Base-by-base conservation (phyloP, 2,329 filamentous ascomycete genomes). In the Hypoxylon sp. region DNA sequence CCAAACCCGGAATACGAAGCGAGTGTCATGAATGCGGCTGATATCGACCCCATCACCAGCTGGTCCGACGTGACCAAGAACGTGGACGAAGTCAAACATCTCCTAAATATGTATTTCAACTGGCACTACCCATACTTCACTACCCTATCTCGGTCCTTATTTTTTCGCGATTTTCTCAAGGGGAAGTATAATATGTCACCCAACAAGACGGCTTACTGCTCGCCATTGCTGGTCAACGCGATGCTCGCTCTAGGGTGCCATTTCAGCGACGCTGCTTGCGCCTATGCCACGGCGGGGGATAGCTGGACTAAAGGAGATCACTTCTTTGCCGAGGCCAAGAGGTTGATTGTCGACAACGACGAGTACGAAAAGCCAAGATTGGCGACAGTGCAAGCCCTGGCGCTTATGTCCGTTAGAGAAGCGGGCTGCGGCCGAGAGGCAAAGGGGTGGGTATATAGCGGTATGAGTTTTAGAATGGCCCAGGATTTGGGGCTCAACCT, bases 71-170 rank as follows among this genome's bases (percentile, higher is more conserved):
- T 97, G 41, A 97, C 92, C 1, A 81, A 86, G 47, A 92, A 97
- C 72, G 82, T 87, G 20, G 84, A 89, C 50, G 81, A 97, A 41
- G 87, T 97, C 66, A 84, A 88, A 13, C 94, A 97, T 74, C 84
- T 99, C 15, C 86, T 99, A 71, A 94, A 93, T 69, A 93, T 98
- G 91, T 99, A 99, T 76, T 98, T 98, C 77, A 92, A 88, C 67
- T 98, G 94, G 90, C 95, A 98, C 75, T 98, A 98, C 74, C 88
- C 92, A 15, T 98, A 95, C 76, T 99, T 98, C 73, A 94, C 92
- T 3, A 95, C 91, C 0, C 79, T 98, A 5, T 94, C 93, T 10
- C 96, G 91, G 72, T 87, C 83, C 31, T 78, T 96, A 26, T 98
- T 99, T 72, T 93, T 91, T 71, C 84, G 88, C 37, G 93, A 98